A percentile compares a stretch with the other conserved stretches of the same genome.
Evolutionary conservation across 805 yeast genomes (phyloP).

Genomic region (Cyberlindnera samutprakarnensis): DNA sequence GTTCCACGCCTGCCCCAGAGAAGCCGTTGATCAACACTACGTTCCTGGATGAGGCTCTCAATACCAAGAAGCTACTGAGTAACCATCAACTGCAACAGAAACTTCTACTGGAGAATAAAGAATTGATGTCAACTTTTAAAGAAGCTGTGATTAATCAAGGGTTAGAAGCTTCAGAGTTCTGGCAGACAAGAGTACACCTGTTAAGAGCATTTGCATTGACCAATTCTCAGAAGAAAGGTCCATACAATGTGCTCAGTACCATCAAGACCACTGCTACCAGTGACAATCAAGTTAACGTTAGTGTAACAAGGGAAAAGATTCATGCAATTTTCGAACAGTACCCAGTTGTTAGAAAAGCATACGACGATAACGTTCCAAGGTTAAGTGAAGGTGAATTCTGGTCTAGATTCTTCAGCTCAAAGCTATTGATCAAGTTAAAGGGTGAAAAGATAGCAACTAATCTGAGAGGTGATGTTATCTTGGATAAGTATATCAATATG

Average conservation of each 20-base stretch:
- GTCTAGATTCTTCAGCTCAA: conserved; percentile 91
- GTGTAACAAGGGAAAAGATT: conserved; percentile 85
- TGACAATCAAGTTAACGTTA: conserved; percentile 89
- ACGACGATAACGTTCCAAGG: conserved; percentile 84
- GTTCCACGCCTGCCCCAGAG: conserved; percentile 14
- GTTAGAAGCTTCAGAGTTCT: conserved; percentile 74
- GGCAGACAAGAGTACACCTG: conserved; percentile 76
- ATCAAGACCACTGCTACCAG: conserved; percentile 90
- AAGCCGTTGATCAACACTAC: conserved; percentile 29
- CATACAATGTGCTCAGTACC: conserved; percentile 88
- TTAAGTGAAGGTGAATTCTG: conserved; percentile 89
- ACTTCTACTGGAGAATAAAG: conserved; percentile 60
- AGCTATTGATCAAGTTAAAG: conserved; percentile 75
- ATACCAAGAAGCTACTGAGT: conserved; percentile 50
- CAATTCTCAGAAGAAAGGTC: conserved; percentile 79
- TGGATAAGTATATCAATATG: conserved; percentile 74
- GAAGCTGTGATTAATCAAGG: conserved; percentile 80
- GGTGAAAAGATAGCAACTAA: conserved; percentile 77
- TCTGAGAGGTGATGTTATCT: conserved; percentile 75
- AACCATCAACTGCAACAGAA: conserved; percentile 77
- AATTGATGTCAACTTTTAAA: conserved; percentile 67
- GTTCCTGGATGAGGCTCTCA: conserved; percentile 38
- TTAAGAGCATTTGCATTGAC: conserved; percentile 83
- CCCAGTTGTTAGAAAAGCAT: conserved; percentile 85
- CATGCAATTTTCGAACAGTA: conserved; percentile 86